Evolutionary conservation across 345 rosid species (phyloP).

Genomic region (Moricandia arvensis): DNA sequence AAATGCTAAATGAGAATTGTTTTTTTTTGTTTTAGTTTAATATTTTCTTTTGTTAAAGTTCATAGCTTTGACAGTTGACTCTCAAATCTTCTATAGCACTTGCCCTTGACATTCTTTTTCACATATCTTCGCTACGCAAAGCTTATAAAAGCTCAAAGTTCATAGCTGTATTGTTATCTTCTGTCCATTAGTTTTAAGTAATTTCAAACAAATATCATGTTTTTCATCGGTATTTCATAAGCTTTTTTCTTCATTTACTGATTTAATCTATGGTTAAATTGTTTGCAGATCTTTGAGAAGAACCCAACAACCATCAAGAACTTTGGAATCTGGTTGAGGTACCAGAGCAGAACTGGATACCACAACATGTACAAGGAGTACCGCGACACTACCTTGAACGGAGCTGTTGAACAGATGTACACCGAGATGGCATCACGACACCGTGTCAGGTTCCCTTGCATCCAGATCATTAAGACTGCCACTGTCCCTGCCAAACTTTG

Average conservation of each 20-base stretch:
- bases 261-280: background rate
- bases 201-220: too few species aligned
- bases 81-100: background rate
- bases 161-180: too few species aligned
- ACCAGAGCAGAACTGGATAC: slow-evolving; percentile 64
- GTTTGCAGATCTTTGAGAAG: slow-evolving; percentile 56
- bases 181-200: too few species aligned
- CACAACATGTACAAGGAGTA: slow-evolving; percentile 74
- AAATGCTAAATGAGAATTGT: too few species aligned
- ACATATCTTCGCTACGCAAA: background rate
- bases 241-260: too few species aligned
- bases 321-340: slow-evolving; percentile 64
- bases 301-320: slow-evolving; percentile 61
- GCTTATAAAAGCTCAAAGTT: background rate
- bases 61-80: too few species aligned
- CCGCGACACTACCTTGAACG: slow-evolving; percentile 62
- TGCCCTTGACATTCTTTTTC: background rate
- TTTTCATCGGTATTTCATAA: too few species aligned
- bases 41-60: background rate
- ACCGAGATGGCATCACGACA: slow-evolving; percentile 72
- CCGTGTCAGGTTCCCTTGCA: slow-evolving; percentile 68
- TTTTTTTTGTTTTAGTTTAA: too few species aligned
- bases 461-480: slow-evolving; percentile 66
- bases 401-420: slow-evolving; percentile 70
- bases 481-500: slow-evolving; percentile 60